Conservation (phyloP, 805 yeast species). For the Wickerhamomyces canadensis region DNA sequence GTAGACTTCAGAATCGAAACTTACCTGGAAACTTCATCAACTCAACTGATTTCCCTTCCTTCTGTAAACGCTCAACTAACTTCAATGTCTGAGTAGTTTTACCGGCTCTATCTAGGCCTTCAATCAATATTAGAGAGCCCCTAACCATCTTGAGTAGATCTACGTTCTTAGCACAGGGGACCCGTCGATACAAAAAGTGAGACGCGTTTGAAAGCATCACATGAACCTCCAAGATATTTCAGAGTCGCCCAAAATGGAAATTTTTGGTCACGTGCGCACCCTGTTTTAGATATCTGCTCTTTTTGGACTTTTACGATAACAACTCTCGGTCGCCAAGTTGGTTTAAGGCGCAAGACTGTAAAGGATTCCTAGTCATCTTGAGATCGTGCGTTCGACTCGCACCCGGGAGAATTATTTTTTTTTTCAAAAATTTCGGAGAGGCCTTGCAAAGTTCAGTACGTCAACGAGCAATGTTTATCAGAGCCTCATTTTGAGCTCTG, state of each 20-base stretch:
- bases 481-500: no score
- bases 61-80: constrained; percentile 29
- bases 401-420: constrained; percentile 15
- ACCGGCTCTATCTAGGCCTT: constrained; percentile 94
- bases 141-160: constrained; percentile 30
- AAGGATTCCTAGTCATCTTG: constrained; percentile 13
- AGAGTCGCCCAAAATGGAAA: no score
- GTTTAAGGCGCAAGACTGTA: constrained; percentile 21
- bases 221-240: no score
- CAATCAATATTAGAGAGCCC: constrained; percentile 76
- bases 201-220: no score
- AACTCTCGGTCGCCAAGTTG: constrained; percentile 21
- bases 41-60: constrained; percentile 31
- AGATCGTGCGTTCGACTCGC: constrained; percentile 21
- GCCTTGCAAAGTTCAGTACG: no score
- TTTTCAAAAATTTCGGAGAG: not conserved
- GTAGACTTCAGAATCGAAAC: constrained; percentile 2
- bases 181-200: no score
- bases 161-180: no score
- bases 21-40: constrained; percentile 69
- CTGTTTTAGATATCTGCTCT: no score
- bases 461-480: no score
- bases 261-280: no score
- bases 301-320: no score
- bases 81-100: constrained; percentile 74